These are phyloP conservation scores for Musa beccarii DNA, from an alignment of 176 grass and related monocot species.

Conservation along the genomic window DNA sequence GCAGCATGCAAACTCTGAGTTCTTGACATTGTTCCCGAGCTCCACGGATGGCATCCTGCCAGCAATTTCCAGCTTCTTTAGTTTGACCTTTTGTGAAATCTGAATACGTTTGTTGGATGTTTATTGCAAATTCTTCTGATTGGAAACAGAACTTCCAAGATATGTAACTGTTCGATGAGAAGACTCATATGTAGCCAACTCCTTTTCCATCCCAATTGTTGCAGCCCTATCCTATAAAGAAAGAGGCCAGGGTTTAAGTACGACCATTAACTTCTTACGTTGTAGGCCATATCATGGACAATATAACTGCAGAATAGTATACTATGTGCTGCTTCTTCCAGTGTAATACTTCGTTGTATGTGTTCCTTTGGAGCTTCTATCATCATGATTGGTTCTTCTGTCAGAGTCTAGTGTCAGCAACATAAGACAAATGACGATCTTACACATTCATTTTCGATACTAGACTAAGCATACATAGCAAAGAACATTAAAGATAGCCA, in stretches of 20 bases:
- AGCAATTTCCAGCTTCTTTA: neutral
- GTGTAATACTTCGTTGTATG: neutral
- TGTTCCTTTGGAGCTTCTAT: neutral
- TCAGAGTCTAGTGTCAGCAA: neutral
- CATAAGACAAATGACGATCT: neutral
- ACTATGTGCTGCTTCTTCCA: constrained; percentile 12
- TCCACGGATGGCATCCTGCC: neutral
- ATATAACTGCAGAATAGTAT: constrained; percentile 13
- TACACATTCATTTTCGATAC: neutral
- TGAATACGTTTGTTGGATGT: neutral
- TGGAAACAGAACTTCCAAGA: constrained; percentile 8
- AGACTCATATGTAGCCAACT: neutral
- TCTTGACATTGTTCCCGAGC: neutral
- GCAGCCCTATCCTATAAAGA: no score
- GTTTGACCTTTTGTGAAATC: neutral
- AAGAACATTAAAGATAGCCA: neutral
- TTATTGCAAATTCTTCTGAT: neutral
- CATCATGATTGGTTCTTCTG: constrained; percentile 4
- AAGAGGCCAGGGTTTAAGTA: no score
- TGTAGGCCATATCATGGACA: constrained; percentile 5
- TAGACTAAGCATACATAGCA: neutral
- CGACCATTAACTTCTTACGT: no score
- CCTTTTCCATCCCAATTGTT: constrained; percentile 14
- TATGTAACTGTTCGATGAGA: neutral
- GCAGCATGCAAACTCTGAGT: neutral